Conservation (phyloP, 805 yeast genomes). For the Myxozyma sirexii region DNA sequence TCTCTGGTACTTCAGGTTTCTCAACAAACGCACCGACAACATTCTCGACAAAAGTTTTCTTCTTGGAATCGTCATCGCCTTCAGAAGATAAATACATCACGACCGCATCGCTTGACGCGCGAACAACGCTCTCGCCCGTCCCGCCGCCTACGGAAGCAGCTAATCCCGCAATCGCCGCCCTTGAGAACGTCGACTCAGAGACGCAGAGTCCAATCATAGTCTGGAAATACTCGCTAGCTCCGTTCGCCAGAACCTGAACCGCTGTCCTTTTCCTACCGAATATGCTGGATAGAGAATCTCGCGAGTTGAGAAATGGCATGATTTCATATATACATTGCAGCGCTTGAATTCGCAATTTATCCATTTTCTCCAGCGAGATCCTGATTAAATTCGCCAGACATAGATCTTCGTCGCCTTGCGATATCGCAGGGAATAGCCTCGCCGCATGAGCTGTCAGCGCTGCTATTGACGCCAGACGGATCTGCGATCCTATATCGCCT, state of each 20-base stretch:
- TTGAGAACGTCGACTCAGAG: not conserved
- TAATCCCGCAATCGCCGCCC: constrained; percentile 15
- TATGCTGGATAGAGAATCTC: not conserved
- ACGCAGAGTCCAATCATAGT: constrained; percentile 8
- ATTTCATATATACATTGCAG: constrained; percentile 42
- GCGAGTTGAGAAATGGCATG: not conserved
- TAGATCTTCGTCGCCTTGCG: constrained; percentile 10
- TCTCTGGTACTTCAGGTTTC: not conserved
- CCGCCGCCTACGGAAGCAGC: constrained; percentile 23
- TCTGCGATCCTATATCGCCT: constrained; percentile 90
- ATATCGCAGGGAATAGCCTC: not conserved
- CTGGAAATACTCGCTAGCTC: not conserved
- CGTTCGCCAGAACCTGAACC: not conserved
- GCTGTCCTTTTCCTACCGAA: not conserved
- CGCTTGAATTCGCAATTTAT: constrained; percentile 53
- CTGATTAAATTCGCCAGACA: constrained; percentile 48
- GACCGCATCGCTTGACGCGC: constrained; percentile 29
- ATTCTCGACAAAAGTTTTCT: not conserved
- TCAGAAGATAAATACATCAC: not conserved
- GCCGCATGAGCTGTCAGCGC: constrained; percentile 44
- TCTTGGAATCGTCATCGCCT: not conserved
- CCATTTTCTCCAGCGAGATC: constrained; percentile 66
- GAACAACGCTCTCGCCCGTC: constrained; percentile 28
- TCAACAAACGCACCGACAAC: constrained; percentile 3
- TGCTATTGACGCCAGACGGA: constrained; percentile 56